Conservation (phyloP, 2,329 filamentous ascomycete genomes). For the Sarocladium kiliense region DNA sequence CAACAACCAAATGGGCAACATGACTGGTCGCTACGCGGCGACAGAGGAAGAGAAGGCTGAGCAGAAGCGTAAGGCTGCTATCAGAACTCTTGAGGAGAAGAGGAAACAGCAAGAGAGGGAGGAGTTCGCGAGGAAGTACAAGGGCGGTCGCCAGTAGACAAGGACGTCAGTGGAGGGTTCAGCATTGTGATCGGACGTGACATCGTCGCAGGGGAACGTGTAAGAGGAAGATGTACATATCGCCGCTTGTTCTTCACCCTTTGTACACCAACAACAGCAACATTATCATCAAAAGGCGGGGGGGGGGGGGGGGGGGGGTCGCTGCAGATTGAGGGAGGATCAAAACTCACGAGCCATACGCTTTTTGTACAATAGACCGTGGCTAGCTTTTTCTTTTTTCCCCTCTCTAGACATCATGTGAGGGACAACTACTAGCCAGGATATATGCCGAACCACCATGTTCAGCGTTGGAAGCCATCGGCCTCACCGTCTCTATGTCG, state of each 20-base stretch:
- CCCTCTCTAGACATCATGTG: not conserved
- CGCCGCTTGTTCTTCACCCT: not conserved
- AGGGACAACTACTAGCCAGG: not conserved
- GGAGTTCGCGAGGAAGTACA: constrained; percentile 37
- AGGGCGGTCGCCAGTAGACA: constrained; percentile 14
- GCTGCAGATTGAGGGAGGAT: not conserved
- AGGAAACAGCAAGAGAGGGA: constrained; percentile 29
- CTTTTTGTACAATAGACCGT: constrained; percentile 3
- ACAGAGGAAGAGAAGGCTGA: constrained; percentile 29
- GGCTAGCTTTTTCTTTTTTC: not conserved
- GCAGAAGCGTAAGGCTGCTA: constrained; percentile 27
- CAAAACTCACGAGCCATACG: not conserved
- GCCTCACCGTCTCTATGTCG: not conserved
- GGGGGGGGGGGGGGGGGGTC: too few relatives aligned
- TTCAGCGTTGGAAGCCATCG: not conserved
- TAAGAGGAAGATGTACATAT: constrained; percentile 9
- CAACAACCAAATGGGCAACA: constrained; percentile 25
- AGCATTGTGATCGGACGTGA: not conserved
- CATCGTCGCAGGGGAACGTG: not conserved
- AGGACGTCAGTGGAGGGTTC: not conserved
- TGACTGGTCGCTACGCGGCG: constrained; percentile 27
- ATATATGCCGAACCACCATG: not conserved
- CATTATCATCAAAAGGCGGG: not conserved
- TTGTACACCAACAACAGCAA: not conserved
- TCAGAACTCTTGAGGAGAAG: constrained; percentile 30